These are phyloP conservation scores for Venturia asperata DNA, from an alignment of 2,329 filamentous ascomycete species.

Conservation along the genomic window DNA sequence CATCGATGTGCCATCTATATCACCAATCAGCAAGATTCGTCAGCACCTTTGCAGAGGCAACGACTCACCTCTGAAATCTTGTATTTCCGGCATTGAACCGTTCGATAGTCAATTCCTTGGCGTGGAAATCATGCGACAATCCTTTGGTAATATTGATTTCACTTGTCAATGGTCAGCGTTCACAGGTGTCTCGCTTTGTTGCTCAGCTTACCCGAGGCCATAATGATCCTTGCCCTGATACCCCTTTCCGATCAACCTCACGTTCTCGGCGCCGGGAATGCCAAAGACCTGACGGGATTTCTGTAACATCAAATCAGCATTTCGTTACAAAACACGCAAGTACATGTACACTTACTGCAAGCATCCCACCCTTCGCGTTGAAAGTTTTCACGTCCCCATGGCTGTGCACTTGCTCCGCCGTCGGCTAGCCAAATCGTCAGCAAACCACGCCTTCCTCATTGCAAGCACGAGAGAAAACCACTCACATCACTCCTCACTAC, in stretches of 20 bases:
- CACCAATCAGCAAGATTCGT: neutral
- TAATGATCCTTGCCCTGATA: slow-evolving; percentile 41
- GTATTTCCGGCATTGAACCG: slow-evolving; percentile 40
- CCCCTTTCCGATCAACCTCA: slow-evolving; percentile 41
- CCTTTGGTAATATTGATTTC: slow-evolving; percentile 26
- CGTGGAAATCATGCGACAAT: slow-evolving; percentile 36
- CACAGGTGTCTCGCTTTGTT: too few relatives aligned
- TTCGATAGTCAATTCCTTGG: slow-evolving; percentile 37
- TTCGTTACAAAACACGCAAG: neutral
- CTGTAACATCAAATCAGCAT: neutral
- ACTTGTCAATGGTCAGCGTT: slow-evolving; percentile 23
- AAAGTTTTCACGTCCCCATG: slow-evolving; percentile 11
- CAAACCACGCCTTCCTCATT: neutral
- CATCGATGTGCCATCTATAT: slow-evolving; percentile 45
- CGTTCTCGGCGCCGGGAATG: slow-evolving; percentile 40
- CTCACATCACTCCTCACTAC: slow-evolving; percentile 12
- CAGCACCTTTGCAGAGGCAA: neutral
- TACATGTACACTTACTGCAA: neutral
- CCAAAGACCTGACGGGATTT: slow-evolving; percentile 5
- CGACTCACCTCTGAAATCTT: slow-evolving; percentile 31
- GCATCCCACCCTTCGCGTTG: slow-evolving; percentile 6
- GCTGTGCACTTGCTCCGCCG: slow-evolving; percentile 6
- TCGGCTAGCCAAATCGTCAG: slow-evolving; percentile 1
- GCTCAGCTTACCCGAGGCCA: slow-evolving; percentile 28
- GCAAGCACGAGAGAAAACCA: neutral